Evolutionary conservation across 2,329 filamentous ascomycete genomes (phyloP).

Genomic region (Talaromyces sp.): DNA sequence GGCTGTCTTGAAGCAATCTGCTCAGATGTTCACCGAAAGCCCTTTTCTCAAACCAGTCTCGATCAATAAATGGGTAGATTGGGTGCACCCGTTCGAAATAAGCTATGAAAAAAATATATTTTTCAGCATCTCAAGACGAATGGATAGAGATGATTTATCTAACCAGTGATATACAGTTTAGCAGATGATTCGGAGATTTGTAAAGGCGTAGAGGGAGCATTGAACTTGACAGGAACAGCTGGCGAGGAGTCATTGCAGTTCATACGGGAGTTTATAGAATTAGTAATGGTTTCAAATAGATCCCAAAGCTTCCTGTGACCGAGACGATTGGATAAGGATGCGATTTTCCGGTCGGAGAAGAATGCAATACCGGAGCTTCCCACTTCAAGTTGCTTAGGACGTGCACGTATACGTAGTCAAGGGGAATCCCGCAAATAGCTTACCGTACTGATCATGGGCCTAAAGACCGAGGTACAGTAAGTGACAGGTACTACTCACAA

Average conservation of each 20-base stretch:
- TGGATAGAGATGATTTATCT: neutral
- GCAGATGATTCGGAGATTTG: neutral
- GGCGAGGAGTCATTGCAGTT: neutral
- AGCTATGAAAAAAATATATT: conserved; percentile 1
- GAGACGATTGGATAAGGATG: neutral
- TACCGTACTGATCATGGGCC: conserved; percentile 1
- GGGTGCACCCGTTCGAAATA: conserved; percentile 38
- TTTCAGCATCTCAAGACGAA: neutral
- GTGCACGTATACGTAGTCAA: neutral
- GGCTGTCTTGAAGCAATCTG: neutral
- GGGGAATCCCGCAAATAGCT: neutral
- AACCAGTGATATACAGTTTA: neutral
- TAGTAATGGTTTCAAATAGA: neutral
- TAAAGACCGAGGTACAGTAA: neutral
- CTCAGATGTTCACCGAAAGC: conserved; percentile 9
- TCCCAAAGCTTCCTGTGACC: neutral
- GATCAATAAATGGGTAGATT: conserved; percentile 37
- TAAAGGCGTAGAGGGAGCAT: neutral
- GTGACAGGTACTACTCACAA: neutral
- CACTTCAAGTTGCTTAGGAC: neutral
- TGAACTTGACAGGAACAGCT: neutral
- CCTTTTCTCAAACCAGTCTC: conserved; percentile 31
- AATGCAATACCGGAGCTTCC: neutral
- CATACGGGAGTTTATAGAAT: neutral
- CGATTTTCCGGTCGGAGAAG: neutral